Conservation (phyloP, 1,284 basidiomycete genomes). For the Phellopilus nigrolimitatus region DNA sequence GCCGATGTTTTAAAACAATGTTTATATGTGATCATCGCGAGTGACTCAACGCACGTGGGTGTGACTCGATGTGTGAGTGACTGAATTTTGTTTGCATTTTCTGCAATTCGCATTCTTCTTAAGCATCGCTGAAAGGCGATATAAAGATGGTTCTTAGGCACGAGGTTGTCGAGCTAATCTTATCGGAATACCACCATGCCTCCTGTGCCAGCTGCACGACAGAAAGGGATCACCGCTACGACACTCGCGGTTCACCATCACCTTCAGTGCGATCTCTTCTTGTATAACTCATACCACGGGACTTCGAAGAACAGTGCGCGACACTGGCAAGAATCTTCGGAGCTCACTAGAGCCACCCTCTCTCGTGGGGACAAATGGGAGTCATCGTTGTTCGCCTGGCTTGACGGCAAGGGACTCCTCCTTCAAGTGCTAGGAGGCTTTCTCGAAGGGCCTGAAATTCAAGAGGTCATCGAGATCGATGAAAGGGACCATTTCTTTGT, state of each 20-base stretch:
- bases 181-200: not conserved
- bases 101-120: too few species aligned
- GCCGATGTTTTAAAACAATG: too few species aligned
- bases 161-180: too few species aligned
- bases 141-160: not conserved
- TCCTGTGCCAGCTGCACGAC: not conserved
- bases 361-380: slow-evolving; percentile 50
- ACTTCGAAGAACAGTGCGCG: not conserved
- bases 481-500: slow-evolving; percentile 46
- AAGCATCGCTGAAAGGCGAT: not conserved
- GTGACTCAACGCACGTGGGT: too few species aligned
- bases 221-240: slow-evolving; percentile 33
- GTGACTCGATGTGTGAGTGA: too few species aligned
- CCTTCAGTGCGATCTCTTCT: slow-evolving; percentile 42
- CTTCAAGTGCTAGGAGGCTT: slow-evolving; percentile 34
- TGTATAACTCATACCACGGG: slow-evolving; percentile 39
- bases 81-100: too few species aligned
- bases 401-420: slow-evolving; percentile 40
- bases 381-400: slow-evolving; percentile 37
- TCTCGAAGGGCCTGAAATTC: slow-evolving; percentile 31
- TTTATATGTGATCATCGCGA: too few species aligned
- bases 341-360: slow-evolving; percentile 36
- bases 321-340: slow-evolving; percentile 24
- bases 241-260: slow-evolving; percentile 43
- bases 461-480: slow-evolving; percentile 39